Evolutionary conservation across 2,329 filamentous ascomycete species (phyloP), one percentile per base, ranked within the genome.

Genomic region (Neonectria faginata): DNA sequence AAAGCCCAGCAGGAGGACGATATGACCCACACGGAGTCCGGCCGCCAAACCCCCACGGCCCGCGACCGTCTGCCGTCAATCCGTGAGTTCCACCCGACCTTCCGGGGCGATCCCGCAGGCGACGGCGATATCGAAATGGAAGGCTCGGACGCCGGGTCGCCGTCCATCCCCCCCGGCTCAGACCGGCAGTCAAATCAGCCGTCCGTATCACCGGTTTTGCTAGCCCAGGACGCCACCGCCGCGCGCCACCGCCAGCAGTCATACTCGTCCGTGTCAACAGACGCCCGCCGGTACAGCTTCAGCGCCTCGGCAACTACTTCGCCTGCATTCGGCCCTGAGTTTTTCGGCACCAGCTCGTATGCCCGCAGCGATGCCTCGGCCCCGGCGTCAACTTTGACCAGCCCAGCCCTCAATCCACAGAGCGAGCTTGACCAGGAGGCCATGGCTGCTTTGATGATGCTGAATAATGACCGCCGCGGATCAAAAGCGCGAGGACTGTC

Each of bases 361-460:
- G 77, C 77, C 47, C 84, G 81, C 47, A 78, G 74, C 57, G 77
- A 75, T 78, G 60, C 76, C 64, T 82, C 84, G 16, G 77, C 78
- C 3, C 79, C 80, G 54, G 84, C 80, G 2, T 90, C 85, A 53
- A 81, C 85, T 1, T 75, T 89, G 64, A 88, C 89, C 6, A 89
- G 87, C 66, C 88, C 88, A 1, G 84, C 84, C 8, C 76, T 90
- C 48, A 74, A 79, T 20, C 86, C 88, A 0, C 85, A 87, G 73
- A 80, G 81, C 39, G 87, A 89, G 54, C 73, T 87, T 5, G 89
- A 92, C 67, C 90, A 94, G 65, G 93, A 96, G 77, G 94, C 93
- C 1, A 96, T 93, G 8, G 91, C 93, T 12, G 94, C 94, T 3
- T 78, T 97, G 70, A 79, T 97, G 76, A 97, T 97, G 94, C 82